These are phyloP conservation scores for Nicotiana undulata DNA, from an alignment of 257 asterid genomes.

Conservation along the genomic window DNA sequence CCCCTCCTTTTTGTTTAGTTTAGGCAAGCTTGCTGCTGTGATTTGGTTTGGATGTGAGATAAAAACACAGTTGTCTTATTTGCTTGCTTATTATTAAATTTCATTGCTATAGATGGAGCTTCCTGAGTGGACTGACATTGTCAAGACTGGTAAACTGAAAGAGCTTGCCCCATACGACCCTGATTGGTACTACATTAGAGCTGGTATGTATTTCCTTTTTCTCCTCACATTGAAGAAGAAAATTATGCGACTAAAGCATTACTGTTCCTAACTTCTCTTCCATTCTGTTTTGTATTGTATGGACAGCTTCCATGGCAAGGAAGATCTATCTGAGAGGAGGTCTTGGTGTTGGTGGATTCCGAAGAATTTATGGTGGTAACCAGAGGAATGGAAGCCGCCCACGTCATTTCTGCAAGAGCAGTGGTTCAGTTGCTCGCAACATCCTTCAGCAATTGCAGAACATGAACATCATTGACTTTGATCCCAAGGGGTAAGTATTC, in stretches of 20 bases:
- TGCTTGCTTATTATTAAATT: not conserved
- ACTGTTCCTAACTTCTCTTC: not conserved
- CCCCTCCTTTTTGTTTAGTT: too few species aligned
- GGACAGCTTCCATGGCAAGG: conserved; percentile 90
- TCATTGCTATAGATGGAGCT: conserved; percentile 60
- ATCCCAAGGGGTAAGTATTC: conserved; percentile 68
- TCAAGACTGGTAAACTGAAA: conserved; percentile 76
- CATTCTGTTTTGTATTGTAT: not conserved
- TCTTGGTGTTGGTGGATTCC: conserved; percentile 80
- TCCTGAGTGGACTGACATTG: conserved; percentile 91
- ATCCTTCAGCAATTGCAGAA: conserved; percentile 77
- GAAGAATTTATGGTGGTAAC: conserved; percentile 93
- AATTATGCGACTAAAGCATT: not conserved
- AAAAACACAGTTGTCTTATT: not conserved
- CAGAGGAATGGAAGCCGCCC: conserved; percentile 93
- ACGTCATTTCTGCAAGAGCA: conserved; percentile 83
- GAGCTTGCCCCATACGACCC: conserved; percentile 95
- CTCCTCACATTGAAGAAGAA: not conserved
- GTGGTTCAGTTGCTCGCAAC: conserved; percentile 88
- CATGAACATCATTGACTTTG: conserved; percentile 67
- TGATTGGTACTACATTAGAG: conserved; percentile 93
- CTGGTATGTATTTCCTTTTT: conserved; percentile 37
- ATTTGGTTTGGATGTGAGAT: not conserved
- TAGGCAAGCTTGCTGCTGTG: not conserved
- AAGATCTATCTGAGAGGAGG: conserved; percentile 88